These are phyloP conservation scores for Sarcodon sp. DNA, from an alignment of 768 basidiomycete species.

Conservation along the genomic window DNA sequence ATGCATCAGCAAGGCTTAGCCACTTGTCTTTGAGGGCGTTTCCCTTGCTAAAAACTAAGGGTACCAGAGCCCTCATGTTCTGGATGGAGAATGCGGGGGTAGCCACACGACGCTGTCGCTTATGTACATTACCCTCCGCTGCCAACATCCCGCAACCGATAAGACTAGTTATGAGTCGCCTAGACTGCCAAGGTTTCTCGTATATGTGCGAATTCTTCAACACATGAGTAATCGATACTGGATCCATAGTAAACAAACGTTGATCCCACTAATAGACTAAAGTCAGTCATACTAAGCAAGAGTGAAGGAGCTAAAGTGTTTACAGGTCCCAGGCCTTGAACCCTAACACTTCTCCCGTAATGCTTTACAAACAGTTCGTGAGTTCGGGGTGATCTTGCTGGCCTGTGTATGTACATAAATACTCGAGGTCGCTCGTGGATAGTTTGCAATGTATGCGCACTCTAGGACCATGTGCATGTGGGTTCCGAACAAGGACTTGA, in stretches of 20 bases:
- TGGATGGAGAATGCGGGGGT: conserved; percentile 75
- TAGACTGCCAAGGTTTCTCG: conserved; percentile 77
- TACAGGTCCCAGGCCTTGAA: conserved; percentile 59
- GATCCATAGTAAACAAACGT: conserved; percentile 74
- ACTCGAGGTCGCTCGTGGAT: neutral
- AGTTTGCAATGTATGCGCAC: conserved; percentile 23
- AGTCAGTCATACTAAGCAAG: neutral
- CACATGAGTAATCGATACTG: conserved; percentile 59
- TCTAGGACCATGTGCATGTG: conserved; percentile 46
- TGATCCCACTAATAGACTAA: conserved; percentile 49
- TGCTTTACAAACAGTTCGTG: conserved; percentile 40
- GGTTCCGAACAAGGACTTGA: conserved; percentile 31
- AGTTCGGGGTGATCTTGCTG: conserved; percentile 34
- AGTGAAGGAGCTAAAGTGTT: conserved; percentile 15
- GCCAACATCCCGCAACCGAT: conserved; percentile 79
- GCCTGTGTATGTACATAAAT: conserved; percentile 22
- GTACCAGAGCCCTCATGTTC: conserved; percentile 58
- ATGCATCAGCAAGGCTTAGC: conserved; percentile 31
- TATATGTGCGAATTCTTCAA: conserved; percentile 61
- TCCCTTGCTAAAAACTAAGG: conserved; percentile 62
- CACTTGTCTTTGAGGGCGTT: conserved; percentile 47
- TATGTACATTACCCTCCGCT: conserved; percentile 68
- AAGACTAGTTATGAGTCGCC: conserved; percentile 58
- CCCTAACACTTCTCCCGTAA: conserved; percentile 60
- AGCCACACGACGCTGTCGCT: conserved; percentile 65